Percentiles rank a stretch among this genome's conserved stretches.
Conservation (phyloP, 257 asterid species). For the Henckelia pumila region DNA sequence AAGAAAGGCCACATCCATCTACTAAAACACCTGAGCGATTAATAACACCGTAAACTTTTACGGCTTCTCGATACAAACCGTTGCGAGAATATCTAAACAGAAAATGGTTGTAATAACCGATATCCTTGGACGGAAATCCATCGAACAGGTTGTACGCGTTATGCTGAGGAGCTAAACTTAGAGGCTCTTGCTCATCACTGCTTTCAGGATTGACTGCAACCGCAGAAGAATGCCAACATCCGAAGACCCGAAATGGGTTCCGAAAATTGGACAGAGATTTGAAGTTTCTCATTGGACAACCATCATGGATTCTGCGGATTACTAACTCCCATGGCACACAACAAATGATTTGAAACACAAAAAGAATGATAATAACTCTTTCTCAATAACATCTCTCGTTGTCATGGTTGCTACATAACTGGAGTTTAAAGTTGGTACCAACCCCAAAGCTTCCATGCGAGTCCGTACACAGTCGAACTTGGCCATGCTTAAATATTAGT, state of each 20-base stretch:
- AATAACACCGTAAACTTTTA: slow-evolving; percentile 43
- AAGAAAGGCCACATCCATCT: slow-evolving; percentile 67
- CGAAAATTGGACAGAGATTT: slow-evolving; percentile 27
- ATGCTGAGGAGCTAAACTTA: background rate
- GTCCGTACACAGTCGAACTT: no score
- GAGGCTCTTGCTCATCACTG: accelerated
- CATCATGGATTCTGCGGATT: slow-evolving; percentile 32
- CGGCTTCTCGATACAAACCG: slow-evolving; percentile 47
- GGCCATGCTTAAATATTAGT: no score
- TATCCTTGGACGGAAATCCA: slow-evolving; percentile 42
- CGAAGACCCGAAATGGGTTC: slow-evolving; percentile 26
- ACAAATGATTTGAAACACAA: background rate
- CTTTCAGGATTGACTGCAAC: slow-evolving; percentile 26
- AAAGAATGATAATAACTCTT: no score
- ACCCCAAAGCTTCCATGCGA: no score
- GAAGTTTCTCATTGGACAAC: slow-evolving; percentile 29
- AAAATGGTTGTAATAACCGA: slow-evolving; percentile 53
- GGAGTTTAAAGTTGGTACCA: no score
- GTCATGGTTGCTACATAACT: no score
- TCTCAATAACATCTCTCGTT: background rate
- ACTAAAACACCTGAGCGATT: slow-evolving; percentile 44
- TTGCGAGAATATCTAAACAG: slow-evolving; percentile 61
- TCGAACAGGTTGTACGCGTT: slow-evolving; percentile 50
- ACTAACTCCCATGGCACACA: background rate
- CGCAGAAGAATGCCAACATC: slow-evolving; percentile 26